Base-by-base conservation (phyloP, 1,284 basidiomycete genomes). In the Trichosporon sp. region DNA sequence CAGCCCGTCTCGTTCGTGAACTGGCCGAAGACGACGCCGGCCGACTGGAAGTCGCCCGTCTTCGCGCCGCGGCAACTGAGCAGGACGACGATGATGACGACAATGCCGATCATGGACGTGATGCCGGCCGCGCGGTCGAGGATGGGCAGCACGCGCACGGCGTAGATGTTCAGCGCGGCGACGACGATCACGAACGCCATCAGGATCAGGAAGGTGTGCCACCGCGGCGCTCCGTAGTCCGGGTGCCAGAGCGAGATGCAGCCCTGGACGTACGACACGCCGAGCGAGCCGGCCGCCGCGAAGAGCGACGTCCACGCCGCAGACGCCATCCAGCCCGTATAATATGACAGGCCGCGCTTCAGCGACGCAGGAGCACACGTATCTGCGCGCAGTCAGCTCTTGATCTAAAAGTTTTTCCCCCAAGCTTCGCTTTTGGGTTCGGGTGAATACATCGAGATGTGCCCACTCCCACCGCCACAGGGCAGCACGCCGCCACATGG, bases 261-360 rank as follows among this genome's bases (percentile, higher is more conserved):
- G 32, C 81, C 80, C 9, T 56, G 73, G 44, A 81, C 71, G 18
- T 82, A 77, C 35, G 75, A 31, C 13, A 67, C 67, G 18, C 68
- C 70, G 32, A 74, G 72, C n/a, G 75, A 76, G 7, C 72, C 70
- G 5, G 65, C 78, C 2, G 77, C 77, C 6, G 82, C 83, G 6
- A 78, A 78, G 3, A 84, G 72, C 6, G 81, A 77, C 38, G 81
- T 75, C 83, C 82, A 85, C 1, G 83, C 83, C 0, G 81, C 71
- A 3, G 25, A 31, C 1, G 68, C 64, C 56, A 72, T 68, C 71
- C 71, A 72, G 3, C 71, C 71, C 0, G 56, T 51, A 62, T 66
- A 66, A 62, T 64, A 72, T 27, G 69, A 64, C 8, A 72, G 29
- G 15, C 65, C 65, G 25, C 31, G 27, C 27, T 65, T 65, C 21